Evolutionary conservation across 208 protist species (phyloP), one percentile per base, ranked within the genome.

Genomic region (Acanthamoeba sp.): DNA sequence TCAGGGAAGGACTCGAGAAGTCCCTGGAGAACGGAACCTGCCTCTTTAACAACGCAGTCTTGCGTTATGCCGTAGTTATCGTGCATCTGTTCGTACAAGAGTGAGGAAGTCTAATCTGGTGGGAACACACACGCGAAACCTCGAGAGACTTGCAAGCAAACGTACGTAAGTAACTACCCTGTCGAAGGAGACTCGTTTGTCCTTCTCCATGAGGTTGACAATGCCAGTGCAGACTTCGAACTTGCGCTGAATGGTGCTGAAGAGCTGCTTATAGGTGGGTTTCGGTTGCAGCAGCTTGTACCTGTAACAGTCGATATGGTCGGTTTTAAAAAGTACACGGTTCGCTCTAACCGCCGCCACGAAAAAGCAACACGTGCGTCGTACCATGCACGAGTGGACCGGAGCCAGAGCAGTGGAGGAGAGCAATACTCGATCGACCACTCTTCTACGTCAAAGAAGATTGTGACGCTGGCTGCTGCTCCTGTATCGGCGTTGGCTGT

Each of bases 281-380:
- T 89, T 42, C 32, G 82, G 82, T 9, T 89, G 82, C 82, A 89
- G 82, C 45, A 89, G n/a, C 82, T 89, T 64, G 50, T 89, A 89
- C 82, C 82, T 89, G 45, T 27, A 24, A 55, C 57, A 3, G 45
- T 55, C 2, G 24, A 76, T 20, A 1, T 64, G 57, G n/a, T n/a
- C n/a, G n/a, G n/a, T n/a, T n/a, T n/a, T n/a, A n/a, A n/a, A n/a
- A n/a, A n/a, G n/a, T n/a, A n/a, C n/a, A n/a, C n/a, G n/a, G n/a
- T n/a, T n/a, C n/a, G n/a, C n/a, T n/a, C n/a, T 73, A 3, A 73
- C 22, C 0, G 27, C 36, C 32, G 14, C 18, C 16, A 9, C 36
- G 3, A 29, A 20, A n/a, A 80, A 1, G 40, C 3, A 12, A 36
- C 5, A 20, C 32, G 20, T 66, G 80, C 38, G 45, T 24, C 45